A percentile compares a stretch with the other conserved stretches of the same genome.
Evolutionary conservation across 1,284 basidiomycete species (phyloP).

Genomic region (Fomes fomentarius): DNA sequence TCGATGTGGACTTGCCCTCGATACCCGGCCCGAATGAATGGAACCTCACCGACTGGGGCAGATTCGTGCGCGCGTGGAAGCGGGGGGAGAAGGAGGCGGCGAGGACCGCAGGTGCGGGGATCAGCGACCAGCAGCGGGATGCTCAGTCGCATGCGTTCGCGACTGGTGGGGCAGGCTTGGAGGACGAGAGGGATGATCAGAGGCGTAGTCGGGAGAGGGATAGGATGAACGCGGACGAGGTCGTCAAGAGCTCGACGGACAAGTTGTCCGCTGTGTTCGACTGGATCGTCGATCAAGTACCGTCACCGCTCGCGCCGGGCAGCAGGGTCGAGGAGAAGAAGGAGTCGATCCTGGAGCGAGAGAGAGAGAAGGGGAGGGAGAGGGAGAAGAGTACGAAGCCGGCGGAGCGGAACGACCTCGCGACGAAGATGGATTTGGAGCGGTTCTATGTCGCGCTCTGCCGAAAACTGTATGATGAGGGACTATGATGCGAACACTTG

Average conservation of each 20-base stretch:
- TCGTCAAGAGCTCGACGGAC: slow-evolving; percentile 69
- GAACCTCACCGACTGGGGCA: slow-evolving; percentile 63
- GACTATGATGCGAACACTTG: slow-evolving; percentile 46
- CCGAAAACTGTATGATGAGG: slow-evolving; percentile 81
- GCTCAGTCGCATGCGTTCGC: slow-evolving; percentile 9
- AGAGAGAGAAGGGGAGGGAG: slow-evolving; percentile 1
- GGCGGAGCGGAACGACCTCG: slow-evolving; percentile 49
- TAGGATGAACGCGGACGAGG: slow-evolving; percentile 51
- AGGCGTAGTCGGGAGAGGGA: slow-evolving; percentile 31
- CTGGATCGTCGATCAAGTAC: slow-evolving; percentile 77
- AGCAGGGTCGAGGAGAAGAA: slow-evolving; percentile 24
- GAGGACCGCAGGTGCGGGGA: slow-evolving; percentile 27
- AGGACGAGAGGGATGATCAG: slow-evolving; percentile 11
- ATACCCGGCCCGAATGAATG: slow-evolving; percentile 54
- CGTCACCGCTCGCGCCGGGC: slow-evolving; percentile 29
- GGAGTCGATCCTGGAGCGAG: no score
- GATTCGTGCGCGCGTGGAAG: slow-evolving; percentile 62
- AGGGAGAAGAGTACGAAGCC: slow-evolving; percentile 21
- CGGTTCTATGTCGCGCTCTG: slow-evolving; percentile 77
- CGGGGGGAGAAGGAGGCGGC: slow-evolving; percentile 48
- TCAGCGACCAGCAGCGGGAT: slow-evolving; percentile 30
- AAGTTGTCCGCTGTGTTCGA: slow-evolving; percentile 73
- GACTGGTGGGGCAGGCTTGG: neutral
- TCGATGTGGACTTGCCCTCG: slow-evolving; percentile 60
- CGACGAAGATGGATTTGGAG: slow-evolving; percentile 68